Evolutionary conservation across 306 rosid genomes (phyloP).

Genomic region (Pyrus communis): DNA sequence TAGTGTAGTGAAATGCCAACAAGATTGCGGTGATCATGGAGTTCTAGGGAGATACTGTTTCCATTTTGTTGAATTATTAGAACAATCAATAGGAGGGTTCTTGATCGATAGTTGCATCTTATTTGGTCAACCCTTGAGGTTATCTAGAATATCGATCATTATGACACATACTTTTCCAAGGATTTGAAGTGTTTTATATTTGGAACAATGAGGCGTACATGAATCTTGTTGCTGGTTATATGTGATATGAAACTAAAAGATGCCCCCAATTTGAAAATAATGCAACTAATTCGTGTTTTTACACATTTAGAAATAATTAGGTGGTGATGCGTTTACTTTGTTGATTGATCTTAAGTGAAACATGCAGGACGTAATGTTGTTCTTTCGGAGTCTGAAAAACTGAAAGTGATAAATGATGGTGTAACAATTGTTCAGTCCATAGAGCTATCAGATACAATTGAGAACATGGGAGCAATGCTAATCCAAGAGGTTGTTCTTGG

Average conservation of each 20-base stretch:
- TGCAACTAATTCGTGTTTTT: not conserved
- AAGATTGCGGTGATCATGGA: not conserved
- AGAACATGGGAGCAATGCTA: constrained; percentile 92
- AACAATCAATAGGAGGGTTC: not conserved
- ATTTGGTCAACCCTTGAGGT: not conserved
- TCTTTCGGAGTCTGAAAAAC: constrained; percentile 61
- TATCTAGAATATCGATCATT: not conserved
- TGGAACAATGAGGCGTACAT: not conserved
- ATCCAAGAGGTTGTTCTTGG: constrained; percentile 90
- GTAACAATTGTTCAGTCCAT: constrained; percentile 87
- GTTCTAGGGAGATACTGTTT: not conserved
- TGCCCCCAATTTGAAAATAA: not conserved
- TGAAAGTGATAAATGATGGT: constrained; percentile 83
- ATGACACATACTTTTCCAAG: not conserved
- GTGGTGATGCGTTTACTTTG: not conserved
- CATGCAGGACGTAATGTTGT: constrained; percentile 86
- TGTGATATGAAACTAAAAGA: not conserved
- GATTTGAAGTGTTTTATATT: not conserved
- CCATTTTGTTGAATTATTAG: not conserved
- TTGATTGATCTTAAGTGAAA: constrained; percentile 16
- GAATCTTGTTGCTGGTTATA: not conserved
- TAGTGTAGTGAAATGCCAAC: not conserved
- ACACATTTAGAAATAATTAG: not conserved
- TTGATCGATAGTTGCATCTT: not conserved
- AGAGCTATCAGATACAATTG: constrained; percentile 79